Evolutionary conservation across 2,329 filamentous ascomycete species (phyloP).

Genomic region (Aspergillus pseudoviridinutans): DNA sequence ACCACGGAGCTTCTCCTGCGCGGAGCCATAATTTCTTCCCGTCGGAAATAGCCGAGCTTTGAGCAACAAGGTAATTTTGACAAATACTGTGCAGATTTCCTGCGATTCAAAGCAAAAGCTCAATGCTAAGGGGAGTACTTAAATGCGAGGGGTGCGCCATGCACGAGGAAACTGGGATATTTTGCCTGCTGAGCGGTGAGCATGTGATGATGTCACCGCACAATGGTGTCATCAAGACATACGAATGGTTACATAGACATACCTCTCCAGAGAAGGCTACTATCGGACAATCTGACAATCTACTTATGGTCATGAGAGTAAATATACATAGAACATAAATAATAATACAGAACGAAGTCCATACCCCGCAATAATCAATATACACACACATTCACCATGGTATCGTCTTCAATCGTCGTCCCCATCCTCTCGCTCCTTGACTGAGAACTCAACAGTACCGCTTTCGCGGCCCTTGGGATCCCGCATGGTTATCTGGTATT

Average conservation of each 20-base stretch:
- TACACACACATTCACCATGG: slow-evolving; percentile 2
- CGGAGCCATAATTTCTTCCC: slow-evolving; percentile 11
- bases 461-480: slow-evolving; percentile 46
- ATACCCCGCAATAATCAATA: neutral
- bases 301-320: neutral
- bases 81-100: neutral
- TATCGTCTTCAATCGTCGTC: slow-evolving; percentile 25
- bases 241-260: neutral
- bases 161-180: slow-evolving; percentile 9
- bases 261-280: neutral
- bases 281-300: neutral
- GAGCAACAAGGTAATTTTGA: neutral
- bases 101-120: neutral
- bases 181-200: slow-evolving; percentile 26
- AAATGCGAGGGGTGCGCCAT: slow-evolving; percentile 1
- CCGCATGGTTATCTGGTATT: slow-evolving; percentile 62
- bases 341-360: neutral
- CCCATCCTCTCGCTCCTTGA: slow-evolving; percentile 35
- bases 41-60: neutral
- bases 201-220: slow-evolving; percentile 33
- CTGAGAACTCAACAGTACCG: slow-evolving; percentile 47
- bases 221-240: slow-evolving; percentile 1
- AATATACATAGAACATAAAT: neutral
- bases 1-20: slow-evolving; percentile 21
- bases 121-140: neutral